These are phyloP conservation scores for Medicago arabica DNA, from an alignment of 306 rosid genomes.

Conservation along the genomic window DNA sequence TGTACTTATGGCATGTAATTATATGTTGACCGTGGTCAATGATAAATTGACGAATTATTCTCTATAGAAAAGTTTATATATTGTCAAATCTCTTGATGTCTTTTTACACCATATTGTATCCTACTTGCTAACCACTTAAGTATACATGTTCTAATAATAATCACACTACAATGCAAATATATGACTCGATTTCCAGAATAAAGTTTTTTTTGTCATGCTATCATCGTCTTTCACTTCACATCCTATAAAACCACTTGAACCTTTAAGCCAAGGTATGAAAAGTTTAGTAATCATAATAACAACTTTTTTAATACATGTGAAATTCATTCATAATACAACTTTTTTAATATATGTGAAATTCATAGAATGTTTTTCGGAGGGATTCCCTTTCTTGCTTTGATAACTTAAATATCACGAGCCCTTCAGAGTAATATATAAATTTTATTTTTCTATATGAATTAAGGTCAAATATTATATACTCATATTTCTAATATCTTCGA, in stretches of 20 bases:
- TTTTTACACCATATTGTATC: background rate
- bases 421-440: background rate
- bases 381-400: background rate
- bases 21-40: background rate
- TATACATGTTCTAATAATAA: background rate
- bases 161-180: background rate
- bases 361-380: background rate
- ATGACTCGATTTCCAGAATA: background rate
- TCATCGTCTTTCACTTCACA: background rate
- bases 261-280: background rate
- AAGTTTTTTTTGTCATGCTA: too few relatives aligned
- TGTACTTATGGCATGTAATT: conserved; percentile 38
- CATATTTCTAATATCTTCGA: background rate
- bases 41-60: background rate
- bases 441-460: background rate
- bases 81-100: background rate
- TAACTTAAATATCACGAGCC: background rate
- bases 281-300: background rate
- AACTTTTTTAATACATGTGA: background rate
- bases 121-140: background rate
- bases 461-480: background rate
- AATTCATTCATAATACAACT: background rate
- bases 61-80: background rate
- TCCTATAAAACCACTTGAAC: background rate
- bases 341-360: background rate